Evolutionary conservation across 2,329 filamentous ascomycete genomes (phyloP).

Genomic region (Pyrenophora teres): DNA sequence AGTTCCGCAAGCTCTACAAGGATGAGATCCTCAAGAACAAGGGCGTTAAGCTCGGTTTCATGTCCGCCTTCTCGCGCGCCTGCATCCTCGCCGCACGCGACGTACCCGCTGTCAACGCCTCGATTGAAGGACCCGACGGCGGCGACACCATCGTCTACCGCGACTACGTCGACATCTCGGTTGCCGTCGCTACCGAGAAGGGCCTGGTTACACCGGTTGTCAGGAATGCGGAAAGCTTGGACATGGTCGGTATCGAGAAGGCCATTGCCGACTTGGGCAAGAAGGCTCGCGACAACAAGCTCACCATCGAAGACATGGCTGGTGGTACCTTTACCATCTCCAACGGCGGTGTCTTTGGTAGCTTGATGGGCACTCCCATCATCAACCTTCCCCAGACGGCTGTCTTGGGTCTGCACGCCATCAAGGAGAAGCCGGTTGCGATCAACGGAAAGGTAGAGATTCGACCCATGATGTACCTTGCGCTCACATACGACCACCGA

Average conservation of each 20-base stretch:
- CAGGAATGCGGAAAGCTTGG: conserved; percentile 86
- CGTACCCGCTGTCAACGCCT: conserved; percentile 92
- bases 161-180: conserved; percentile 97
- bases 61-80: conserved; percentile 95
- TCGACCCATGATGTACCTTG: conserved; percentile 99
- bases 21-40: conserved; percentile 95
- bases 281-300: conserved; percentile 95
- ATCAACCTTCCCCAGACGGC: conserved; percentile 95
- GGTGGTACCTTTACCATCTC: conserved; percentile 98
- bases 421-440: conserved; percentile 89
- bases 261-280: conserved; percentile 91
- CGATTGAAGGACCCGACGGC: conserved; percentile 91
- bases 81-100: conserved; percentile 92
- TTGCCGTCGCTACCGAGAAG: conserved; percentile 96
- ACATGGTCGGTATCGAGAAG: conserved; percentile 87
- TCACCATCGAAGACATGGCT: conserved; percentile 99
- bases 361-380: conserved; percentile 95
- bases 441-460: conserved; percentile 95
- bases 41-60: conserved; percentile 98
- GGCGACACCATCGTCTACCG: conserved; percentile 98
- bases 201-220: conserved; percentile 96
- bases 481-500: conserved; percentile 96
- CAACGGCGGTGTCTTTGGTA: conserved; percentile 96
- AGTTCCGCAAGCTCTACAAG: conserved; percentile 97
- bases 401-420: conserved; percentile 90